These are phyloP conservation scores for Didymella glomerata DNA, from an alignment of 2,329 filamentous ascomycete genomes.

Conservation along the genomic window DNA sequence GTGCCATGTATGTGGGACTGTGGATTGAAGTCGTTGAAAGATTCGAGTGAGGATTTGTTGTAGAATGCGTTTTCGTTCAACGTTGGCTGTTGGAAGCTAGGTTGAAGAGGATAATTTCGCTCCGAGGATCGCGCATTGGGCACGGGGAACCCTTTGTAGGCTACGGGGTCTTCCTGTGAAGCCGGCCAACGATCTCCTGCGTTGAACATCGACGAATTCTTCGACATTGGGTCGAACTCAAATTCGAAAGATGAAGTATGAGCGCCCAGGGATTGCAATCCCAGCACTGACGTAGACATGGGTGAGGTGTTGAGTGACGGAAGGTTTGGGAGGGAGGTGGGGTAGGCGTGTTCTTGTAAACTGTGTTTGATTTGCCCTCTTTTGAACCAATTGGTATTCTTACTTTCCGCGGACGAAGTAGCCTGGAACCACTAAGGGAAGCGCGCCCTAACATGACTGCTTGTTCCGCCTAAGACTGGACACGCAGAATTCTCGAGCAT, in stretches of 20 bases:
- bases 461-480: background rate
- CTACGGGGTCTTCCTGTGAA: background rate
- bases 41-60: background rate
- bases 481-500: background rate
- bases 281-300: constrained; percentile 15
- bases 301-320: background rate
- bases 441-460: background rate
- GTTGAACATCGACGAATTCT: constrained; percentile 2
- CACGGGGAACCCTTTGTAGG: constrained; percentile 4
- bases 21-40: background rate
- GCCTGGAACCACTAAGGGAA: background rate
- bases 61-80: background rate
- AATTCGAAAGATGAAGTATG: background rate
- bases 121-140: background rate
- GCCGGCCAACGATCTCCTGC: constrained; percentile 8
- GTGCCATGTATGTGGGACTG: background rate
- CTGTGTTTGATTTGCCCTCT: background rate
- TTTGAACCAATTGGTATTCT: background rate
- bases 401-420: background rate
- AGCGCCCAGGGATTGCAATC: constrained; percentile 4
- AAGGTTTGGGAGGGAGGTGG: background rate
- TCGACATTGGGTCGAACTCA: constrained; percentile 2
- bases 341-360: background rate
- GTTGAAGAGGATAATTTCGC: background rate
- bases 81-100: background rate